Evolutionary conservation across 164 flowering plant genomes (phyloP).

Genomic region (Vitis rotundifolia): DNA sequence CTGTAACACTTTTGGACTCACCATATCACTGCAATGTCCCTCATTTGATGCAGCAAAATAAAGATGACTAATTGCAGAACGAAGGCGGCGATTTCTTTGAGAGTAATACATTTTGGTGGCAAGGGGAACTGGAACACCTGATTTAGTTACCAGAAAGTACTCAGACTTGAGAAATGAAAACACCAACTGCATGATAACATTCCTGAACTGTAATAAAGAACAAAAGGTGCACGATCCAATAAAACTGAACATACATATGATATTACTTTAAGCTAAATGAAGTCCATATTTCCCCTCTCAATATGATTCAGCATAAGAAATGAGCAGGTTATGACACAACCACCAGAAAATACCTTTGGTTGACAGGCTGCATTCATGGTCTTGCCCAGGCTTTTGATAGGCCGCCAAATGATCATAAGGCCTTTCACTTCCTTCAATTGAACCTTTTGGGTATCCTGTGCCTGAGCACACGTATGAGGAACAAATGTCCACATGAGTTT

Average conservation of each 20-base stretch:
- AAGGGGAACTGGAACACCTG: constrained; percentile 76
- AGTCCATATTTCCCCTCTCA: background rate
- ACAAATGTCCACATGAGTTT: constrained; percentile 1
- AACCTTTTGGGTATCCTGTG: constrained; percentile 8
- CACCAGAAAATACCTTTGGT: constrained; percentile 13
- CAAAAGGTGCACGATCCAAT: background rate
- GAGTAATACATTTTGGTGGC: constrained; percentile 76
- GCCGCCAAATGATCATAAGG: constrained; percentile 9
- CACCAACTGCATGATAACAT: background rate
- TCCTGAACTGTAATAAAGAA: background rate
- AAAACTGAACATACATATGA: background rate
- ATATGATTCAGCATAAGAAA: background rate
- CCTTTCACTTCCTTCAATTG: constrained; percentile 8
- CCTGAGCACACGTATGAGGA: constrained; percentile 17
- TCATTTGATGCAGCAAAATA: constrained; percentile 39
- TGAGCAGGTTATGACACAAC: background rate
- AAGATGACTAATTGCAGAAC: constrained; percentile 52
- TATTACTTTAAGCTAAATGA: background rate
- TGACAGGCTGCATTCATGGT: constrained; percentile 7
- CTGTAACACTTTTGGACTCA: constrained; percentile 24
- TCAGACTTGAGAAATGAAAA: constrained; percentile 3
- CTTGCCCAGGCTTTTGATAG: constrained; percentile 6
- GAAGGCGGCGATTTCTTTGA: constrained; percentile 56
- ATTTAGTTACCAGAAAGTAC: constrained; percentile 1
- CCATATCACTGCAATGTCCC: constrained; percentile 26